phyloP scores from a whole-genome alignment of 371 early-diverging fungal genomes.

The Sporodiniella umbellata region DNA sequence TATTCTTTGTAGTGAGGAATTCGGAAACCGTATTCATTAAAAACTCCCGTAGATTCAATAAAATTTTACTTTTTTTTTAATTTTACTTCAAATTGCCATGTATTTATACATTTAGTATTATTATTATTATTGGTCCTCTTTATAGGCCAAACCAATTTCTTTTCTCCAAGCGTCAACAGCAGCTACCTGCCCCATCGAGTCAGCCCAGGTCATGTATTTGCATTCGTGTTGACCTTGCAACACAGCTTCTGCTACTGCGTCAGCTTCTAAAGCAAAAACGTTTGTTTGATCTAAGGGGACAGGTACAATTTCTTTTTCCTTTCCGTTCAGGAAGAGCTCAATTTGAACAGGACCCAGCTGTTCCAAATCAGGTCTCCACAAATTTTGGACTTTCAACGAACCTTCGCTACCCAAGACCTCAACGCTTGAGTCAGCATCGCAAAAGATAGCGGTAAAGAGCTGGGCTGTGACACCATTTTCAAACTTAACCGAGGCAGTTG shows the following conservation, averaged over 20 bases:
- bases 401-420: slow-evolving; percentile 40
- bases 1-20: slow-evolving; percentile 33
- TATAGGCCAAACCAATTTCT: slow-evolving; percentile 40
- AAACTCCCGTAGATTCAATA: neutral
- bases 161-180: slow-evolving; percentile 47
- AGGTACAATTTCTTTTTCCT: slow-evolving; percentile 20
- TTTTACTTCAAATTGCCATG: no score
- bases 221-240: slow-evolving; percentile 30
- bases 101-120: no score
- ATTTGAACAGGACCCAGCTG: slow-evolving; percentile 32
- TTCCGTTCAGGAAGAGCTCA: slow-evolving; percentile 24
- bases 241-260: slow-evolving; percentile 40
- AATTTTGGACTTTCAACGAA: slow-evolving; percentile 24
- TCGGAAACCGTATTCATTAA: slow-evolving; percentile 33
- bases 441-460: slow-evolving; percentile 40
- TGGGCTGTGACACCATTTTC: slow-evolving; percentile 31
- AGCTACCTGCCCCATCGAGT: slow-evolving; percentile 34
- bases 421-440: slow-evolving; percentile 33
- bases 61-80: neutral
- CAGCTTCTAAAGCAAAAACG: slow-evolving; percentile 40
- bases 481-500: slow-evolving; percentile 36
- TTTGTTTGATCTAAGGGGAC: slow-evolving; percentile 27
- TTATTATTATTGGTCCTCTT: slow-evolving; percentile 26
- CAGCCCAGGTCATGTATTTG: slow-evolving; percentile 43
- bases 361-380: slow-evolving; percentile 48